These are phyloP conservation scores for Amaranthus cruentus DNA, from an alignment of 148 eudicot genomes.

Conservation along the genomic window DNA sequence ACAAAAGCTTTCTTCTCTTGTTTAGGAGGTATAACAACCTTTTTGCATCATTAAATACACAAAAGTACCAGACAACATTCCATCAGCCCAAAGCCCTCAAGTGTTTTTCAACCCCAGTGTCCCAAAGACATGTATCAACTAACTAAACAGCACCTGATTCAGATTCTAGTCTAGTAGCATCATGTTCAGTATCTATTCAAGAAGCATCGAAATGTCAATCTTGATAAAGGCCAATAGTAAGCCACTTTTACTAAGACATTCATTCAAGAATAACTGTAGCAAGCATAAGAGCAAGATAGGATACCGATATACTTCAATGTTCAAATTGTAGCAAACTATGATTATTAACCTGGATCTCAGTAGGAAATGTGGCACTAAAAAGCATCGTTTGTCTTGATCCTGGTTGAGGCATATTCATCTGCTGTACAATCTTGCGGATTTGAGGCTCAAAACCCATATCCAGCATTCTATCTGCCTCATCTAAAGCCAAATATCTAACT, in stretches of 20 bases:
- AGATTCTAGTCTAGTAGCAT: not conserved
- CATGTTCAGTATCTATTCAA: not conserved
- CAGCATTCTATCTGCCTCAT: constrained; percentile 94
- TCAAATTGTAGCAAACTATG: too few species aligned
- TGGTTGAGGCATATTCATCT: constrained; percentile 72
- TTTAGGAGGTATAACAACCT: not conserved
- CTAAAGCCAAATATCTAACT: constrained; percentile 67
- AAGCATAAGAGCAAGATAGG: not conserved
- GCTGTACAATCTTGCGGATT: constrained; percentile 74
- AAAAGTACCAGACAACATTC: not conserved
- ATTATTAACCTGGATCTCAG: constrained; percentile 67
- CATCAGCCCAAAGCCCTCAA: not conserved
- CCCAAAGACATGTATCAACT: not conserved
- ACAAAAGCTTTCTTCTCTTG: not conserved
- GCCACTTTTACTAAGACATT: too few species aligned
- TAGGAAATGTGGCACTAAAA: constrained; percentile 91
- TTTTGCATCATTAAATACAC: not conserved
- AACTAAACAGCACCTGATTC: not conserved
- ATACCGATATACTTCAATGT: too few species aligned
- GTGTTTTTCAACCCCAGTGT: not conserved
- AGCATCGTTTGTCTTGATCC: constrained; percentile 88
- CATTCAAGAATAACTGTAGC: not conserved
- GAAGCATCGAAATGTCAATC: not conserved
- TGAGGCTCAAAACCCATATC: constrained; percentile 97
- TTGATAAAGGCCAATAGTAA: not conserved